Base-by-base conservation (phyloP, 208 protist species). In the Trypanosoma theileri region DNA sequence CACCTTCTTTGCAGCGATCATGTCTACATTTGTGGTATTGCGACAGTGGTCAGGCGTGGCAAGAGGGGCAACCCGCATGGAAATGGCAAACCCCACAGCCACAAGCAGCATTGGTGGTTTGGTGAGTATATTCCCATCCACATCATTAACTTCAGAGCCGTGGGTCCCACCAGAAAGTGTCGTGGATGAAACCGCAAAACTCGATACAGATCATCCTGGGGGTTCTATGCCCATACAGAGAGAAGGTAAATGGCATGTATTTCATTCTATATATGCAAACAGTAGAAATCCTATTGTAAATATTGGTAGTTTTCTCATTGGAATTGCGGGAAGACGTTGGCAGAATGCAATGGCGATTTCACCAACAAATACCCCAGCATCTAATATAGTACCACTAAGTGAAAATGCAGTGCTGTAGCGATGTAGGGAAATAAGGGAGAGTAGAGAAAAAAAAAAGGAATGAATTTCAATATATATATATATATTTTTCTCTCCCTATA, bases 41-140 rank as follows among this genome's bases (percentile, higher is more conserved):
- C 82, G 86, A 8, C 86, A 91, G 72, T 82, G 78, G 77, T n/a
- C 35, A 19, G 78, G 68, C 1, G 79, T 84, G 4, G 85, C 73
- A 46, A 24, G 19, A 21, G 88, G 81, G 16, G 82, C 76, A 3
- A 91, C 85, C 10, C 78, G 81, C 10, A 72, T 91, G 52, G 88
- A 94, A 75, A 59, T 90, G 26, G 79, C 83, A 7, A 94, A 94
- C 73, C 88, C 85, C 21, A 72, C 89, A n/a, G 85, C 81, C 4
- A 77, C 87, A 16, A 64, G 83, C 61, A 82, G 54, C 56, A 64
- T 81, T 24, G 88, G 88, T 10, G 73, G 81, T 7, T 63, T 94
- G 28, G 83, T 94, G 19, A 66, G 66, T 4, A 86, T 91, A 56
- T 94, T 94, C 42, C 79, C 83, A 28, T 56, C 41, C 0, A 42